A percentile compares a stretch with the other conserved stretches of the same genome.
Evolutionary conservation across 2,329 filamentous ascomycete genomes (phyloP).

Genomic region (Ascochyta pisi): DNA sequence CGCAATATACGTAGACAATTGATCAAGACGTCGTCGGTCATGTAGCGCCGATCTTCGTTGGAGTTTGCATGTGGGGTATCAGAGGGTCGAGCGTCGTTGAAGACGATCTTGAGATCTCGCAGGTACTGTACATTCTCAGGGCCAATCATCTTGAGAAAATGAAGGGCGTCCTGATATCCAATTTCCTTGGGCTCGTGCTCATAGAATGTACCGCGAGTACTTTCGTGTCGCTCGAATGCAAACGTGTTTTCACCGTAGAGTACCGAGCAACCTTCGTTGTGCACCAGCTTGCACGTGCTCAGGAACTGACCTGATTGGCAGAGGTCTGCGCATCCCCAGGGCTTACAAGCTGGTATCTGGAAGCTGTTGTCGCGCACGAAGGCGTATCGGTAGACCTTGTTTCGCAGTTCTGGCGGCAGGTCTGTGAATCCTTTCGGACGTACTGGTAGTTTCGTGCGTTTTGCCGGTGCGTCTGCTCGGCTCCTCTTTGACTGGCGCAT

Average conservation of each 20-base stretch:
- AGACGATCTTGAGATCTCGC: conserved; percentile 53
- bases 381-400: conserved; percentile 55
- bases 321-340: conserved; percentile 44
- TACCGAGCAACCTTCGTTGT: conserved; percentile 55
- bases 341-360: conserved; percentile 38
- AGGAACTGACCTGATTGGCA: conserved; percentile 54
- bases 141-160: conserved; percentile 57
- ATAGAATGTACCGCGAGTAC: conserved; percentile 52
- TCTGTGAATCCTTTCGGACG: conserved; percentile 32
- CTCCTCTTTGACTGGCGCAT: conserved; percentile 26
- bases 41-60: conserved; percentile 56
- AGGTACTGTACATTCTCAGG: conserved; percentile 55
- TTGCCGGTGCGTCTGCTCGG: not conserved
- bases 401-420: conserved; percentile 54
- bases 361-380: conserved; percentile 49
- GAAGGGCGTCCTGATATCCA: conserved; percentile 55
- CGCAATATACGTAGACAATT: conserved; percentile 54
- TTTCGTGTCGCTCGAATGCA: conserved; percentile 50
- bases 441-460: not conserved
- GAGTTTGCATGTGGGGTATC: conserved; percentile 48
- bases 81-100: conserved; percentile 55
- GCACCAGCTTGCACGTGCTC: conserved; percentile 54
- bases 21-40: conserved; percentile 56
- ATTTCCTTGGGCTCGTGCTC: conserved; percentile 53
- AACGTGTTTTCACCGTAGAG: conserved; percentile 61